Base-by-base conservation (phyloP, 768 basidiomycete genomes). In the Hypsizygus marmoreus region DNA sequence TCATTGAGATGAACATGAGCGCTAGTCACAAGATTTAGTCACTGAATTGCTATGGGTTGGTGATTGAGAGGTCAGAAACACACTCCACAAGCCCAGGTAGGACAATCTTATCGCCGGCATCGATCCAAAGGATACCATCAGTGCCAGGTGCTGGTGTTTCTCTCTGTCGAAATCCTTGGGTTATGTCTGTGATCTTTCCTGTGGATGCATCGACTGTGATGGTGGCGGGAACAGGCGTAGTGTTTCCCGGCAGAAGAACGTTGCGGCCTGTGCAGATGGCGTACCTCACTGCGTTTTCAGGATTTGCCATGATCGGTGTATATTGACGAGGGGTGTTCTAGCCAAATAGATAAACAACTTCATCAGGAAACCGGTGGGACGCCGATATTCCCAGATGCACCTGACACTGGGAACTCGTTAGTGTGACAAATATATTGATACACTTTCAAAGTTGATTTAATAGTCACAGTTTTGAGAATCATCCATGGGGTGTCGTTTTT, bases 1-100 rank as follows among this genome's bases (percentile, higher is more conserved):
- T 95, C 91, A 65, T 95, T 95, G 43, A 95, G 78, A 66, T 97
- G 94, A 19, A 95, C 94, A 59, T 97, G 91, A 7, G 88, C 79
- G 65, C 91, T 93, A 60, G 36, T 47, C 25, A 26, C 20, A 43
- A 20, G 25, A 19, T 31, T 40, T 22, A 20, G 43, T 48, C 41
- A 46, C 42, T 28, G 10, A 19, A 50, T 33, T n/a, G n/a, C n/a
- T n/a, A n/a, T n/a, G n/a, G n/a, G 42, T 30, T 47, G 22, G 34
- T 33, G 40, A 47, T 49, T 34, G 48, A 29, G 32, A 40, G 16
- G 40, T 41, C 40, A 49, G 23, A 24, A 20, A 70, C 82, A 45
- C 57, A 88, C 90, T 93, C 91, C 32, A 93, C 82, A 25, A 92
- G 75, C 17, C 91, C 91, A 6, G 91, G 91, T 12, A 93, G 71